phyloP scores from a whole-genome alignment of 2,329 filamentous ascomycete genomes.

The Apiospora rasikravindrae region DNA sequence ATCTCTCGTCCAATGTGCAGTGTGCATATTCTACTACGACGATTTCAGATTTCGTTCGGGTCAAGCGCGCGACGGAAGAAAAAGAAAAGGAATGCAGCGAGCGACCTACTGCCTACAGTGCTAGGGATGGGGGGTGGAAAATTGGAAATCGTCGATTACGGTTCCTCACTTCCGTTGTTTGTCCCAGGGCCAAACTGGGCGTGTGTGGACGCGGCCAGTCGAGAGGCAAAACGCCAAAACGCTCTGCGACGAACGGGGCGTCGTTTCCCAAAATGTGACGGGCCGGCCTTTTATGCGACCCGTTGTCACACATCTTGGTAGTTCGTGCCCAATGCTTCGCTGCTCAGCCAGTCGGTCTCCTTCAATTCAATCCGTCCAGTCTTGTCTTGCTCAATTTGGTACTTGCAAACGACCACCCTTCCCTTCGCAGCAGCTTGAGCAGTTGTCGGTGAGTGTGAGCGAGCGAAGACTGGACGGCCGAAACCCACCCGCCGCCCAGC shows the following conservation, averaged over 20 bases:
- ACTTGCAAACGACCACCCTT: slow-evolving; percentile 15
- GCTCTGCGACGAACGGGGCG: slow-evolving; percentile 9
- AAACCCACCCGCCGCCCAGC: slow-evolving; percentile 9
- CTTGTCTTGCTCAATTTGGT: neutral
- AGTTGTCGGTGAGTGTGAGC: slow-evolving; percentile 14
- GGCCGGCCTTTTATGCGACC: slow-evolving; percentile 20
- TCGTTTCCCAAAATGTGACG: slow-evolving; percentile 19
- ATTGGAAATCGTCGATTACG: slow-evolving; percentile 9
- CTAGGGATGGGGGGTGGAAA: neutral
- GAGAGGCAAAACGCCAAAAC: neutral
- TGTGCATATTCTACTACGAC: slow-evolving; percentile 13
- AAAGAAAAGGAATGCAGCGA: neutral
- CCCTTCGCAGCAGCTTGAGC: neutral
- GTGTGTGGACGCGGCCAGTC: neutral
- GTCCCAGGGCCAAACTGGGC: neutral
- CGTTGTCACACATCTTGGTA: slow-evolving; percentile 15
- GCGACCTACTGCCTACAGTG: neutral
- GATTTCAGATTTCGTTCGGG: slow-evolving; percentile 9
- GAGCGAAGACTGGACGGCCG: slow-evolving; percentile 7
- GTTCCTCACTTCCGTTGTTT: slow-evolving; percentile 12
- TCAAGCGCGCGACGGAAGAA: slow-evolving; percentile 16
- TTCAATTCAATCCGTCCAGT: neutral
- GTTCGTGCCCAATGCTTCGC: slow-evolving; percentile 21
- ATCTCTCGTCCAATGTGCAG: neutral
- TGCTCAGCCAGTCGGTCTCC: neutral